Conservation (phyloP, 805 yeast species). For the Isabelozyma gotoi region DNA sequence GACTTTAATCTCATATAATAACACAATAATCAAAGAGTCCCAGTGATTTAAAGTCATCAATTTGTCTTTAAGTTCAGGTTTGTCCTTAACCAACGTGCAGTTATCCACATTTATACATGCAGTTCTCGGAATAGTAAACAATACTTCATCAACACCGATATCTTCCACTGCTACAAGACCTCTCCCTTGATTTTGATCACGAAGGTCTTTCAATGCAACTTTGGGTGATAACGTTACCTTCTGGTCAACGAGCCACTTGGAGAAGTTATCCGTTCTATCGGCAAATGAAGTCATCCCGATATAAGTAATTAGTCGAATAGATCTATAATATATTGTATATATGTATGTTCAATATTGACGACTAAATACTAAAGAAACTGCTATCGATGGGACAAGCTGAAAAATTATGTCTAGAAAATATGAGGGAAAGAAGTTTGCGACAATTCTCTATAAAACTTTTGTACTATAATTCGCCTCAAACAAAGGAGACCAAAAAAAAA, state of each 20-base stretch:
- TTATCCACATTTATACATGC: slow-evolving; percentile 60
- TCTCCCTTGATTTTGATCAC: slow-evolving; percentile 67
- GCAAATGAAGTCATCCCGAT: slow-evolving; percentile 5
- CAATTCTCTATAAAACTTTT: no score
- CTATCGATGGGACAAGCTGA: no score
- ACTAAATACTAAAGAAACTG: no score
- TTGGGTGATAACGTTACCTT: slow-evolving; percentile 55
- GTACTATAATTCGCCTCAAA: no score
- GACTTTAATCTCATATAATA: slow-evolving; percentile 58
- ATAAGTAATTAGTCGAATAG: no score
- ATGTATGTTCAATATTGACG: background rate
- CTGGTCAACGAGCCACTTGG: slow-evolving; percentile 24
- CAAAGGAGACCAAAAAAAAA: no score
- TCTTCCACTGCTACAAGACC: slow-evolving; percentile 67
- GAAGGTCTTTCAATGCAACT: slow-evolving; percentile 58
- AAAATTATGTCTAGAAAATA: no score
- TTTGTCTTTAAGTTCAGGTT: slow-evolving; percentile 28
- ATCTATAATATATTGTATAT: no score
- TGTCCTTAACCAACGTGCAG: slow-evolving; percentile 40
- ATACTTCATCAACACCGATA: slow-evolving; percentile 58
- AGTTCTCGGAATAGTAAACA: slow-evolving; percentile 68
- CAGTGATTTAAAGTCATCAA: slow-evolving; percentile 58
- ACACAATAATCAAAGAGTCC: slow-evolving; percentile 71
- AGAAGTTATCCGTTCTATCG: slow-evolving; percentile 18
- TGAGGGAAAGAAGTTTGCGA: no score